These are phyloP conservation scores for Cryphonectria carpinicola DNA, from an alignment of 2,329 filamentous ascomycete species.

Conservation along the genomic window DNA sequence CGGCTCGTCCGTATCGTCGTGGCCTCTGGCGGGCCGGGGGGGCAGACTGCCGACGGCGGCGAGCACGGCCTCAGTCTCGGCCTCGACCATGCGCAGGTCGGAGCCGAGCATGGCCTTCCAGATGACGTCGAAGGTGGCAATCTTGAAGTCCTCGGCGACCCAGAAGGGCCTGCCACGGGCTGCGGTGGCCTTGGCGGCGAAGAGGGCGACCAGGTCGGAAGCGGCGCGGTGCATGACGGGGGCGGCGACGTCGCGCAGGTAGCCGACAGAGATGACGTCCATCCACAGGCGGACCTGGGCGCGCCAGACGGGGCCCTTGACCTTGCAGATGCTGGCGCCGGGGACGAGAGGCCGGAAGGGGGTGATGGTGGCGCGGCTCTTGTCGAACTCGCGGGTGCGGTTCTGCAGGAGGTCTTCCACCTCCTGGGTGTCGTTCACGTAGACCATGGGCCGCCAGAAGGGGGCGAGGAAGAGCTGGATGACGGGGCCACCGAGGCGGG, in stretches of 20 bases:
- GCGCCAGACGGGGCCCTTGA: constrained; percentile 20
- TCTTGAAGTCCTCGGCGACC: constrained; percentile 24
- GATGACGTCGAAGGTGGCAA: constrained; percentile 27
- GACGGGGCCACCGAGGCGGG: constrained; percentile 5
- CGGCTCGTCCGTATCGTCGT: neutral
- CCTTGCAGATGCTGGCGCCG: constrained; percentile 24
- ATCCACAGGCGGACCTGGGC: constrained; percentile 25
- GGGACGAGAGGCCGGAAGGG: constrained; percentile 25
- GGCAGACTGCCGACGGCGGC: constrained; percentile 32
- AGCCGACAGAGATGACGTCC: constrained; percentile 23
- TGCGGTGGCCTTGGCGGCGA: constrained; percentile 29
- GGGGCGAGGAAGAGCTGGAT: constrained; percentile 21
- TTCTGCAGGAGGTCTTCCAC: constrained; percentile 32
- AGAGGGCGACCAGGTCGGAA: constrained; percentile 32
- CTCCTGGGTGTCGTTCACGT: constrained; percentile 31
- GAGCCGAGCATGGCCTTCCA: constrained; percentile 24
- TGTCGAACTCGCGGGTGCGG: constrained; percentile 31
- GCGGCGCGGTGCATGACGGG: constrained; percentile 22
- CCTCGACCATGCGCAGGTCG: constrained; percentile 21
- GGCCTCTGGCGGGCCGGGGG: constrained; percentile 30
- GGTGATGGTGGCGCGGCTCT: constrained; percentile 13
- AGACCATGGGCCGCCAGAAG: constrained; percentile 31
- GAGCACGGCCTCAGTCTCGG: constrained; percentile 35
- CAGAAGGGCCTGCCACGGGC: constrained; percentile 30
- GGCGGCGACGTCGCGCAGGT: constrained; percentile 22